Conservation (phyloP, 306 rosid genomes). For the Elaeagnus macrophylla region DNA sequence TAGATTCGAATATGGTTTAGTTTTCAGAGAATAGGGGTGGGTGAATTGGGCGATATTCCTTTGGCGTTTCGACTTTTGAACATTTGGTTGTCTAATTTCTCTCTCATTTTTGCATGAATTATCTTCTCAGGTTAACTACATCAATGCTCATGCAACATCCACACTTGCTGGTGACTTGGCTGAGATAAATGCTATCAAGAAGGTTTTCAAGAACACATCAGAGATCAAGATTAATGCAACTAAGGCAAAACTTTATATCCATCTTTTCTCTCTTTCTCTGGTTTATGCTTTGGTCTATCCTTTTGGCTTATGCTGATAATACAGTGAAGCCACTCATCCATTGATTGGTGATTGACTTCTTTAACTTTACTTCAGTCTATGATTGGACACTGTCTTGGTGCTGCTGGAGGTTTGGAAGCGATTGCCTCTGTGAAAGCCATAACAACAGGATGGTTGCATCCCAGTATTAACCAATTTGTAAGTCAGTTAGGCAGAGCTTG, state of each 20-base stretch:
- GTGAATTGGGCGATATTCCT: too few relatives aligned
- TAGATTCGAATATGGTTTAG: too few relatives aligned
- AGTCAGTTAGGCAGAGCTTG: conserved; percentile 13
- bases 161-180: conserved; percentile 94
- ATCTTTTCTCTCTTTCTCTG: conserved; percentile 13
- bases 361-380: conserved; percentile 60
- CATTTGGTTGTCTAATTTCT: too few relatives aligned
- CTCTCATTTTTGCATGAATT: not conserved
- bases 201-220: conserved; percentile 80
- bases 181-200: conserved; percentile 91
- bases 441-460: conserved; percentile 93
- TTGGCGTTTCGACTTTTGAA: too few relatives aligned
- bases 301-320: conserved; percentile 11
- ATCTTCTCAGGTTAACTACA: conserved; percentile 74
- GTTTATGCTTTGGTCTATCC: conserved; percentile 6
- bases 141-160: conserved; percentile 98
- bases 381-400: conserved; percentile 99
- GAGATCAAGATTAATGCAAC: conserved; percentile 95
- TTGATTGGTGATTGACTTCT: conserved; percentile 15
- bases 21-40: too few relatives aligned
- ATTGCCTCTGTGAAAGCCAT: conserved; percentile 96
- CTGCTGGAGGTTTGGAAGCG: conserved; percentile 99
- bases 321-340: conserved; percentile 8
- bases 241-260: conserved; percentile 42
- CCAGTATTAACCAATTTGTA: conserved; percentile 92